Evolutionary conservation across 352 stramenopile genomes (phyloP).

Genomic region (Hyphochytrium catenoides): DNA sequence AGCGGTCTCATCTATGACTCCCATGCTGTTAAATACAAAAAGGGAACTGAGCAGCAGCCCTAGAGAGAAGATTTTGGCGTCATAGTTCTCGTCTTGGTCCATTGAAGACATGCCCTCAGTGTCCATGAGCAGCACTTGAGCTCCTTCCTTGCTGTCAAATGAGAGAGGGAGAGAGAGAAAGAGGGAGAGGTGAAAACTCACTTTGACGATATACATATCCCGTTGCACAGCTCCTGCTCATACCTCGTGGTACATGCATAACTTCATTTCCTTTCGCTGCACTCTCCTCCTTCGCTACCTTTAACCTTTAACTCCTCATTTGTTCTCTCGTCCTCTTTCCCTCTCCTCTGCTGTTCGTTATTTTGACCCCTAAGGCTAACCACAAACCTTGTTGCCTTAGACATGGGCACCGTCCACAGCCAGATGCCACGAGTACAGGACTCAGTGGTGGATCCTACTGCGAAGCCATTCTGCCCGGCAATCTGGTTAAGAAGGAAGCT

Average conservation of each 20-base stretch:
- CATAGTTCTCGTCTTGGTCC: conserved; percentile 59
- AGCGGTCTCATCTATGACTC: conserved; percentile 55
- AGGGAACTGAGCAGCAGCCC: conserved; percentile 44
- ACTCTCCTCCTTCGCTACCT: too few relatives aligned
- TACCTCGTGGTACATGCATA: too few relatives aligned
- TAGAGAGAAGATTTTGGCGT: conserved; percentile 61
- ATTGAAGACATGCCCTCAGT: conserved; percentile 55
- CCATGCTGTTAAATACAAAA: conserved; percentile 65
- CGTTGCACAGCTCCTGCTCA: too few relatives aligned
- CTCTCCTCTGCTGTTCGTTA: too few relatives aligned
- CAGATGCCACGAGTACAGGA: conserved; percentile 58
- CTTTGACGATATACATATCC: too few relatives aligned
- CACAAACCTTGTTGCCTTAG: conserved; percentile 20
- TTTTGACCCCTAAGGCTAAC: too few relatives aligned
- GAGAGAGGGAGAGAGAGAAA: too few relatives aligned
- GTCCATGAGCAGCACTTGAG: conserved; percentile 50
- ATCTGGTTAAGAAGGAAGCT: conserved; percentile 66
- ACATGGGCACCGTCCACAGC: conserved; percentile 36
- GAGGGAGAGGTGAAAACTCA: too few relatives aligned
- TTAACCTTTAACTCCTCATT: too few relatives aligned
- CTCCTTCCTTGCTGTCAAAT: too few relatives aligned
- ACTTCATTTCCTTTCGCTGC: too few relatives aligned
- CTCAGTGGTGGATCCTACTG: conserved; percentile 48
- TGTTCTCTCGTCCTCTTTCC: too few relatives aligned
- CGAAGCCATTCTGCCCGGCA: conserved; percentile 20